Conservation (phyloP, 2,329 filamentous ascomycete genomes). For the Thyridium curvatum region DNA sequence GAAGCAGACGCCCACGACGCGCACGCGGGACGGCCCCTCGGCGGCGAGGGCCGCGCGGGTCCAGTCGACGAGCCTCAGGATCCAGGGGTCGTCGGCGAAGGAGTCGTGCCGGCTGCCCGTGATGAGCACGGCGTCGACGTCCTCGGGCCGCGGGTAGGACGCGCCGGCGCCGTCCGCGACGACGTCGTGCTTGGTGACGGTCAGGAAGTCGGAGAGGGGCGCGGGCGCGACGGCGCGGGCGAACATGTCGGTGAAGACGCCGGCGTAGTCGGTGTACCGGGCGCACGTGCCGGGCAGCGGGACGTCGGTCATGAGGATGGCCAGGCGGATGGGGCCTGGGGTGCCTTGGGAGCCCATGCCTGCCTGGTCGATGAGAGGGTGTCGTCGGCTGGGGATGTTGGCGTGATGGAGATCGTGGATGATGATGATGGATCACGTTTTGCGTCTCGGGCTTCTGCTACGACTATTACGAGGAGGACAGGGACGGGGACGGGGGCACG, state of each 20-base stretch:
- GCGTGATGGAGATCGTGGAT: conserved; percentile 11
- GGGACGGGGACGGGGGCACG: not conserved
- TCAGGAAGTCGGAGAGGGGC: conserved; percentile 38
- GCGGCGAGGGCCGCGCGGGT: conserved; percentile 46
- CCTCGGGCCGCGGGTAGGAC: conserved; percentile 64
- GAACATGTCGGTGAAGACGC: conserved; percentile 60
- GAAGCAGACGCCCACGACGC: conserved; percentile 78
- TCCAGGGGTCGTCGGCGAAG: conserved; percentile 72
- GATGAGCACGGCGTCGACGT: conserved; percentile 77
- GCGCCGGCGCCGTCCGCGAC: conserved; percentile 48
- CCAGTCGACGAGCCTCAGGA: conserved; percentile 65
- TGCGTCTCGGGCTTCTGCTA: no score
- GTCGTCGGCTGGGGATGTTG: not conserved
- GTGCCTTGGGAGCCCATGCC: conserved; percentile 16
- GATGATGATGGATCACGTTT: no score
- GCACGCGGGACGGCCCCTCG: conserved; percentile 46
- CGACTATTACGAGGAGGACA: no score
- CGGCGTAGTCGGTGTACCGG: conserved; percentile 67
- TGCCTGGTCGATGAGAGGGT: no score
- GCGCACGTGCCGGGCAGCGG: conserved; percentile 58
- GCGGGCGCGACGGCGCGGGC: conserved; percentile 40
- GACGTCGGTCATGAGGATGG: conserved; percentile 82
- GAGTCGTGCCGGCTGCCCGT: conserved; percentile 71
- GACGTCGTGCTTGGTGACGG: conserved; percentile 64
- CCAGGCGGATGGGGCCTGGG: conserved; percentile 61